These are phyloP conservation scores for Calonectria multiphialidica DNA, from an alignment of 2,329 filamentous ascomycete species.

Conservation along the genomic window DNA sequence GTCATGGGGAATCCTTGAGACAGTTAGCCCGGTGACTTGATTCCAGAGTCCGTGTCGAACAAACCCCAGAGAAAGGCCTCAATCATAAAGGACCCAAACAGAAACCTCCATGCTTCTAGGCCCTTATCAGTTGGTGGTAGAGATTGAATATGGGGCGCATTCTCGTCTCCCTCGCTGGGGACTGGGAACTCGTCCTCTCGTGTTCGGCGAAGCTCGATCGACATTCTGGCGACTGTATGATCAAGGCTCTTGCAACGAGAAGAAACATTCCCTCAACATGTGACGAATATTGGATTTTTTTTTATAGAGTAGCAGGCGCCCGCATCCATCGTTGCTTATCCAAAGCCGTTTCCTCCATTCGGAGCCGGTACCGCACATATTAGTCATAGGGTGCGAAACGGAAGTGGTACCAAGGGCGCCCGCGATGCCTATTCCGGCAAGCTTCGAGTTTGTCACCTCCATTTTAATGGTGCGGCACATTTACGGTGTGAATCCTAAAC, in stretches of 20 bases:
- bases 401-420: neutral
- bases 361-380: neutral
- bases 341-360: no score
- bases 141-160: constrained; percentile 21
- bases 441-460: neutral
- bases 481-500: no score
- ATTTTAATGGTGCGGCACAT: no score
- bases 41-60: neutral
- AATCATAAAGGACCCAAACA: constrained; percentile 37
- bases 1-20: constrained; percentile 31
- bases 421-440: neutral
- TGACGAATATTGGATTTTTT: neutral
- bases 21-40: no score
- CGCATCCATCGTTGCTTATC: neutral
- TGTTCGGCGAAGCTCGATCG: neutral
- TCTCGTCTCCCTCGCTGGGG: neutral
- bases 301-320: neutral
- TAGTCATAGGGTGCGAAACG: neutral
- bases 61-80: constrained; percentile 42
- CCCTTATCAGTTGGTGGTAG: constrained; percentile 36
- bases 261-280: neutral
- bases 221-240: neutral
- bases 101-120: constrained; percentile 35
- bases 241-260: no score
- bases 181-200: neutral